A percentile compares a stretch with the other conserved stretches of the same genome.
These are phyloP conservation scores for Scleroderma bovista DNA, from an alignment of 768 basidiomycete genomes.

Conservation along the genomic window DNA sequence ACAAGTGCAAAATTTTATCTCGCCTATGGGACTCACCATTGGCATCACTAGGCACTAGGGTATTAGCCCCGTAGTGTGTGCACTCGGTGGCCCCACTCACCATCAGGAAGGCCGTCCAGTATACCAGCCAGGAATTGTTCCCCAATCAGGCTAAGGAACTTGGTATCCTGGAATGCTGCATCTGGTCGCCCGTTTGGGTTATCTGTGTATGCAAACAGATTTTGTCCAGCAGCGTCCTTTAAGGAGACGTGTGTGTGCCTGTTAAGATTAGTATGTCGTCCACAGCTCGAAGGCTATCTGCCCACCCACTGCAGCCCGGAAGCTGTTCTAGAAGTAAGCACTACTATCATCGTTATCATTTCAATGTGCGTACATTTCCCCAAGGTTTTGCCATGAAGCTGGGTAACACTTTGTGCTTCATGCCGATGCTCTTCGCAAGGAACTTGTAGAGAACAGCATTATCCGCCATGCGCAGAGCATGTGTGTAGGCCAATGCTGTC, in stretches of 20 bases:
- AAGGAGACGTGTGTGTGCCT: conserved; percentile 93
- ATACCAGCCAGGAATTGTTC: conserved; percentile 97
- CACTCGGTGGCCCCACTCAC: conserved; percentile 37
- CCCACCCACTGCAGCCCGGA: conserved; percentile 91
- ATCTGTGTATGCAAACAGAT: conserved; percentile 73
- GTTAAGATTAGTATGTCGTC: not conserved
- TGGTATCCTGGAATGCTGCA: conserved; percentile 78
- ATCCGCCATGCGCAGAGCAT: conserved; percentile 78
- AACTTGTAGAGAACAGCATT: conserved; percentile 93
- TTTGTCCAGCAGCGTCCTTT: conserved; percentile 59
- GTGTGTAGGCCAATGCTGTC: conserved; percentile 82
- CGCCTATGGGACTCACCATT: conserved; percentile 44
- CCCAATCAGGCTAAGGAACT: conserved; percentile 72
- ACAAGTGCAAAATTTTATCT: not conserved
- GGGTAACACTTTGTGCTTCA: conserved; percentile 82
- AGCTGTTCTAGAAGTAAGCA: conserved; percentile 42
- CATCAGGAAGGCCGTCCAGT: conserved; percentile 82
- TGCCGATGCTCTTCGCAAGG: conserved; percentile 85
- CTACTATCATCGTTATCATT: not conserved
- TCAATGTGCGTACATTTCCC: conserved; percentile 61
- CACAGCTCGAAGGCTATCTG: not conserved
- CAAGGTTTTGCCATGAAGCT: conserved; percentile 99
- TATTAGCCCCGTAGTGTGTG: not conserved
- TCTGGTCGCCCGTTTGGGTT: conserved; percentile 55
- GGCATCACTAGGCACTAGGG: conserved; percentile 61